These are phyloP conservation scores for Fomitopsis palustris DNA, from an alignment of 1,284 basidiomycete genomes.

Conservation along the genomic window DNA sequence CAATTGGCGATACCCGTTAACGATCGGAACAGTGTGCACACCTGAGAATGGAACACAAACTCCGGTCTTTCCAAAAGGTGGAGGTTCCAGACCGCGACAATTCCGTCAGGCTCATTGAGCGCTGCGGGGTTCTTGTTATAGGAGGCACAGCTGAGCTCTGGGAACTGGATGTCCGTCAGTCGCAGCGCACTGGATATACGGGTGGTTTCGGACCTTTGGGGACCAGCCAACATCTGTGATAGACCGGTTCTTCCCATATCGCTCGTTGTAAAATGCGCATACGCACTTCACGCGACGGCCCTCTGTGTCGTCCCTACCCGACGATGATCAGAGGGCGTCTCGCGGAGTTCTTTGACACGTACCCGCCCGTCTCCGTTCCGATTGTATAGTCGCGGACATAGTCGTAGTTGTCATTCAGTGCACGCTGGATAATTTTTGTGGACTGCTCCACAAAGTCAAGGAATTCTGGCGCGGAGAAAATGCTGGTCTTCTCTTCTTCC, in stretches of 20 bases:
- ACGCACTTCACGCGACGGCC: conserved; percentile 84
- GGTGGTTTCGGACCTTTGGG: conserved; percentile 62
- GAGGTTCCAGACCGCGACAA: conserved; percentile 97
- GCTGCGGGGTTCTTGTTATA: conserved; percentile 96
- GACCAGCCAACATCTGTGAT: conserved; percentile 98
- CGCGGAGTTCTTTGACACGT: conserved; percentile 24
- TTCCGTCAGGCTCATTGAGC: conserved; percentile 91
- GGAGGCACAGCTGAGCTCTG: conserved; percentile 90
- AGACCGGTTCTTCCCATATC: conserved; percentile 86
- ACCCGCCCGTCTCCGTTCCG: conserved; percentile 74
- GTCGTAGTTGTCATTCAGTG: conserved; percentile 95
- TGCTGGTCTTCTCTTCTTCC: conserved; percentile 78
- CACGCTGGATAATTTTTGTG: conserved; percentile 94
- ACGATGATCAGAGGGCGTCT: background rate
- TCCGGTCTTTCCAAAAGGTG: conserved; percentile 94
- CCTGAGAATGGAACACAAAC: conserved; percentile 97
- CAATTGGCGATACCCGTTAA: background rate
- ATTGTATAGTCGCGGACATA: conserved; percentile 95
- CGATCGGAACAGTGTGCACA: conserved; percentile 25
- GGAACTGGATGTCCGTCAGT: conserved; percentile 60
- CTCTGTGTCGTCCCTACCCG: conserved; percentile 79
- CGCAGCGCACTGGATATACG: background rate
- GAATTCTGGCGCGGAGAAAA: conserved; percentile 86
- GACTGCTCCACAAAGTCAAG: conserved; percentile 91
- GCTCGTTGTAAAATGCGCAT: conserved; percentile 87